Base-by-base conservation (phyloP, 2,329 filamentous ascomycete species). In the Colletotrichum graminicola region DNA sequence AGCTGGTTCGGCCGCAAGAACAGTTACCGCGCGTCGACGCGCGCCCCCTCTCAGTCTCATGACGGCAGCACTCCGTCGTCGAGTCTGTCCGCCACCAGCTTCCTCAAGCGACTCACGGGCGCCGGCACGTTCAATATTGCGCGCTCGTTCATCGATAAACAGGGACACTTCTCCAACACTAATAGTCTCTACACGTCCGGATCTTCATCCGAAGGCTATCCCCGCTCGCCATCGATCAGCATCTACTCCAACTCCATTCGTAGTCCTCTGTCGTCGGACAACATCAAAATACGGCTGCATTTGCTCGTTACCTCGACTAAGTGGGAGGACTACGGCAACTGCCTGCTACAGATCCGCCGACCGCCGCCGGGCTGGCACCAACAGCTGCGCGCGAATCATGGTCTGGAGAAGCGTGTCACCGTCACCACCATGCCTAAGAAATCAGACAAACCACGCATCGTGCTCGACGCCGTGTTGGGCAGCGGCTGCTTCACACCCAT, bases 291-390 rank as follows among this genome's bases (percentile, higher is more conserved):
- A 75, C 88, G 94, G 45, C 88, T 98, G 16, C 97, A 98, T 79
- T 86, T 93, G 60, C 91, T 95, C 61, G 92, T 94, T 71, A 85
- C 89, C 1, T 85, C 89, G 16, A 90, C 90, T 61, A 95, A 95
- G 79, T 99, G 96, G 96, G 91, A 94, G 73, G 95, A 98, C 79
- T 91, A 95, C 84, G 95, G 96, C 74, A 91, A 93, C 75, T 97
- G 94, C 72, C 87, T 90, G 47, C 84, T 99, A 71, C 94, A 93
- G 21, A 94, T 99, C 76, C 90, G 94, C 79, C 89, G 90, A 23
- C 93, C 94, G n/a, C 91, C 86, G 62, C 88, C 82, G 45, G 89
- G 88, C 8, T 88, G 87, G 79, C 84, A 84, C 52, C 89, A 88
- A 81, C 89, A 87, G 70, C 84, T 89, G 65, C 84, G 86, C 51